These are phyloP conservation scores for Amanita subjunquillea DNA, from an alignment of 768 basidiomycete species.

Conservation along the genomic window DNA sequence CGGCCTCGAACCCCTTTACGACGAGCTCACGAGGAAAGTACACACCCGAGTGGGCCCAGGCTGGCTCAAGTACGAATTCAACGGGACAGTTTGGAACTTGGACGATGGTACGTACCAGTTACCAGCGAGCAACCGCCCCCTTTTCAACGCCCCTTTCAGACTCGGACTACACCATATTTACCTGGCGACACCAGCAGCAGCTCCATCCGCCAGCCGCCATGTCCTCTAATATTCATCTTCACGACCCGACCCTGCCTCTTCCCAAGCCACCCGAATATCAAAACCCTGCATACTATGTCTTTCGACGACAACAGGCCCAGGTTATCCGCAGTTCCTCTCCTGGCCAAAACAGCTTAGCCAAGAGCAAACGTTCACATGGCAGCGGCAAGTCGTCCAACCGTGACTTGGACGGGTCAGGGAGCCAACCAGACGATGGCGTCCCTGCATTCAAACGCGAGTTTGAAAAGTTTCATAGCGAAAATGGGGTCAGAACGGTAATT, in stretches of 20 bases:
- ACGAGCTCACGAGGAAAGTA: slow-evolving; percentile 62
- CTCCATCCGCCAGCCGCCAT: slow-evolving; percentile 21
- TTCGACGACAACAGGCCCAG: slow-evolving; percentile 19
- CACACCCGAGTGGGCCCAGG: slow-evolving; percentile 57
- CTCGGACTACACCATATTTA: slow-evolving; percentile 82
- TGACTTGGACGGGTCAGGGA: slow-evolving; percentile 10
- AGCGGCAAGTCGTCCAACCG: slow-evolving; percentile 13
- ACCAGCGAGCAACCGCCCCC: neutral
- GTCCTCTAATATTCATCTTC: slow-evolving; percentile 42
- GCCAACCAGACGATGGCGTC: slow-evolving; percentile 33
- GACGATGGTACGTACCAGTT: slow-evolving; percentile 58
- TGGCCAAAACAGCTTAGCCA: slow-evolving; percentile 18
- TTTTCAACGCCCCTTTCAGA: slow-evolving; percentile 27
- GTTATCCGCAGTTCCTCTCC: slow-evolving; percentile 23
- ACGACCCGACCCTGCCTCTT: slow-evolving; percentile 48
- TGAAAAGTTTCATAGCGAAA: slow-evolving; percentile 79
- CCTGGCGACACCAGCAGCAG: slow-evolving; percentile 52
- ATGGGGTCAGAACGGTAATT: slow-evolving; percentile 87
- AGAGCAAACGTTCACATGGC: slow-evolving; percentile 20
- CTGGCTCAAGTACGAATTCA: slow-evolving; percentile 84
- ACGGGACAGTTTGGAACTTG: slow-evolving; percentile 70
- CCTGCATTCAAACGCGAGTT: slow-evolving; percentile 69
- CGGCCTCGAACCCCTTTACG: slow-evolving; percentile 48
- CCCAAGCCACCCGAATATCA: slow-evolving; percentile 53
- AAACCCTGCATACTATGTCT: slow-evolving; percentile 66